Conservation (phyloP, 1,284 basidiomycete species). For the Trichosporon inkin region DNA sequence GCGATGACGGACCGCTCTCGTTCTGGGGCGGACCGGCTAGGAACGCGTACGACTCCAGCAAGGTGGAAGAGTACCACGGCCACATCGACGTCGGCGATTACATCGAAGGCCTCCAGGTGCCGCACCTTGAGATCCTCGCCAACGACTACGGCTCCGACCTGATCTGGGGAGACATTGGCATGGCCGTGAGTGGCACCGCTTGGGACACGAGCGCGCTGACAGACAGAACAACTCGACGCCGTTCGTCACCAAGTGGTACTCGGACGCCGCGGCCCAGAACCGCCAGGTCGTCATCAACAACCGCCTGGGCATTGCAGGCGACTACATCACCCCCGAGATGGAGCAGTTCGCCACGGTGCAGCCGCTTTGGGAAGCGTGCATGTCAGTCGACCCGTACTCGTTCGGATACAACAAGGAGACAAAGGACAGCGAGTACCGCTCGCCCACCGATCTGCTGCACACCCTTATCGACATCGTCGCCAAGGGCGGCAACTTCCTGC, state of each 20-base stretch:
- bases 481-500: constrained; percentile 49
- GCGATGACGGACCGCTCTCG: constrained; percentile 30
- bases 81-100: constrained; percentile 56
- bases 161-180: constrained; percentile 59
- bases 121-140: constrained; percentile 59
- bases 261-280: constrained; percentile 53
- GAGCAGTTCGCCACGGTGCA: constrained; percentile 56
- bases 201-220: constrained; percentile 50
- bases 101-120: constrained; percentile 56
- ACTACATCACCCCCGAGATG: constrained; percentile 62
- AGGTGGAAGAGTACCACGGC: constrained; percentile 59
- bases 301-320: constrained; percentile 49
- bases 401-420: constrained; percentile 51
- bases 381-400: constrained; percentile 23
- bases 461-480: constrained; percentile 56
- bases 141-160: constrained; percentile 57
- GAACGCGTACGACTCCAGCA: constrained; percentile 55
- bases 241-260: constrained; percentile 58
- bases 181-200: constrained; percentile 29
- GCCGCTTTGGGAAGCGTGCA: constrained; percentile 57
- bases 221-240: constrained; percentile 55
- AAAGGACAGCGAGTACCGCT: constrained; percentile 54
- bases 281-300: constrained; percentile 60
- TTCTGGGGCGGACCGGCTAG: constrained; percentile 57
- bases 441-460: constrained; percentile 55